These are phyloP conservation scores for Escovopsis sp. DNA, from an alignment of 2,329 filamentous ascomycete species.

Conservation along the genomic window DNA sequence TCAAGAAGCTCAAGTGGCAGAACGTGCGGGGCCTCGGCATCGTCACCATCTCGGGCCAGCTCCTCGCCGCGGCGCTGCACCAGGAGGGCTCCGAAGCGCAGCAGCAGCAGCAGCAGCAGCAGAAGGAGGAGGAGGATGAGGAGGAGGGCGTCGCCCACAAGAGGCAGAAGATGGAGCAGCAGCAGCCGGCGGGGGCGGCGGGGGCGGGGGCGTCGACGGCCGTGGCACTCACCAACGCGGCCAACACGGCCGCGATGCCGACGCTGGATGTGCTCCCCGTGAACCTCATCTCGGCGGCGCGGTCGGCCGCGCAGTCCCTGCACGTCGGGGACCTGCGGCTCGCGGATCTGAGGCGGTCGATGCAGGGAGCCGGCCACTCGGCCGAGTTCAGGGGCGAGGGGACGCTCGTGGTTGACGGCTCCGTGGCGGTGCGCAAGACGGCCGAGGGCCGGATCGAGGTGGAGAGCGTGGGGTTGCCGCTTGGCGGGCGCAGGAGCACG, in stretches of 20 bases:
- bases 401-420: conserved; percentile 74
- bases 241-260: conserved; percentile 23
- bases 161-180: conserved; percentile 30
- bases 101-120: conserved; percentile 14
- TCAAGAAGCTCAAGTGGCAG: conserved; percentile 87
- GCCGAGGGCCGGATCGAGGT: conserved; percentile 78
- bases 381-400: conserved; percentile 92
- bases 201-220: conserved; percentile 10
- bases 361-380: conserved; percentile 68
- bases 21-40: conserved; percentile 80
- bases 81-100: conserved; percentile 29
- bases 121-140: no score
- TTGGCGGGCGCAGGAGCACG: conserved; percentile 37
- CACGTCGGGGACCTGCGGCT: conserved; percentile 89
- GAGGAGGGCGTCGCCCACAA: conserved; percentile 30
- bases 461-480: conserved; percentile 50
- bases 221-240: conserved; percentile 10
- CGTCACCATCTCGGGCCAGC: conserved; percentile 75
- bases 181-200: neutral
- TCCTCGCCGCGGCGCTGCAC: conserved; percentile 24
- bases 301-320: conserved; percentile 69
- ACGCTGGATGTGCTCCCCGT: conserved; percentile 40
- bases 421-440: conserved; percentile 78
- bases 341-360: conserved; percentile 70
- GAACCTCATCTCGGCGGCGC: conserved; percentile 53